These are phyloP conservation scores for Dichotomocladium elegans DNA, from an alignment of 371 early-diverging fungal species.

Conservation along the genomic window DNA sequence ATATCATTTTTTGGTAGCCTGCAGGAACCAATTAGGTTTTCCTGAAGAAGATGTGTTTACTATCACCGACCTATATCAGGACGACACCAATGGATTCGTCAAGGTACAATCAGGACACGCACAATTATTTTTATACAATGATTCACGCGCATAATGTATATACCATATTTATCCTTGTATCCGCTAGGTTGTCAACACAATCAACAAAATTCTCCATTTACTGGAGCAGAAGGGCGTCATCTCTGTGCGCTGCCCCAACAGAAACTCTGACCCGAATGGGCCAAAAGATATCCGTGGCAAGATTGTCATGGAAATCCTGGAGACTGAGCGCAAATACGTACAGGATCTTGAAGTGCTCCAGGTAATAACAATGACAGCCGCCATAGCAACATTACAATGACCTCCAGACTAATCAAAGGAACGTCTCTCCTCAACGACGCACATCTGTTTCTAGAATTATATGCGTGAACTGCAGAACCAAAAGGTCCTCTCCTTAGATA, in stretches of 20 bases:
- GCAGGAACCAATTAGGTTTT: constrained; percentile 64
- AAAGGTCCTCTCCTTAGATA: constrained; percentile 70
- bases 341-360: constrained; percentile 85
- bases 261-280: constrained; percentile 55
- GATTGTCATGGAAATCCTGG: constrained; percentile 84
- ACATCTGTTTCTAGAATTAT: constrained; percentile 34
- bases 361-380: too few relatives aligned
- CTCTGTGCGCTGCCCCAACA: constrained; percentile 45
- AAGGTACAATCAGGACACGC: constrained; percentile 61
- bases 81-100: constrained; percentile 94
- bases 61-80: constrained; percentile 84
- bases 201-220: constrained; percentile 63
- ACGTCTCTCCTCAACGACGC: too few relatives aligned
- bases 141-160: too few relatives aligned
- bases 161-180: constrained; percentile 1
- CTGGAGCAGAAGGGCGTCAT: constrained; percentile 70
- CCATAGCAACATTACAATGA: too few relatives aligned
- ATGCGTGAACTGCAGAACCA: constrained; percentile 57
- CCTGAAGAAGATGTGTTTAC: constrained; percentile 81
- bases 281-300: constrained; percentile 83
- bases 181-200: constrained; percentile 60
- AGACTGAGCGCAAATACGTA: constrained; percentile 94
- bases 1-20: constrained; percentile 75
- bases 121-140: too few relatives aligned
- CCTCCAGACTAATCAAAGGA: too few relatives aligned